These are phyloP conservation scores for Tricholoma flavovirens DNA, from an alignment of 768 basidiomycete genomes.

Conservation along the genomic window DNA sequence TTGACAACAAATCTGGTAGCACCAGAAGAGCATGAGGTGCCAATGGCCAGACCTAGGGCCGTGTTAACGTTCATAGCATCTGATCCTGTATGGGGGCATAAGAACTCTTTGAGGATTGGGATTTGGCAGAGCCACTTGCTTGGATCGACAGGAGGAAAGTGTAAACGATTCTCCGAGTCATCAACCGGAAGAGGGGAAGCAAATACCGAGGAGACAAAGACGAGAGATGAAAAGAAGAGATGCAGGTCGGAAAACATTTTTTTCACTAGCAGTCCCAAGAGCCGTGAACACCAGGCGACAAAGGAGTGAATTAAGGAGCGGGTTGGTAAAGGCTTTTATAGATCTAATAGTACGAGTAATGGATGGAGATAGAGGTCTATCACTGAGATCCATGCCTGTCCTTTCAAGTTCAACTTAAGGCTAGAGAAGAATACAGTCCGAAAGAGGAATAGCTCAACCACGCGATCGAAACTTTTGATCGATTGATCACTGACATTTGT, in stretches of 20 bases:
- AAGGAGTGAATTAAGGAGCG: constrained; percentile 11
- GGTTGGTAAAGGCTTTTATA: constrained; percentile 14
- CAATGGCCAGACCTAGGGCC: constrained; percentile 50
- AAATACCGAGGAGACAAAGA: constrained; percentile 20
- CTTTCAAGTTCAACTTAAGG: too few species aligned
- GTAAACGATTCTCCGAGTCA: constrained; percentile 11
- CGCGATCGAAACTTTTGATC: background rate
- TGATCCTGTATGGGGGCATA: constrained; percentile 36
- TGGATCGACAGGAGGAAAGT: constrained; percentile 32
- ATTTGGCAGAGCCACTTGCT: constrained; percentile 41
- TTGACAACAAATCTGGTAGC: constrained; percentile 57
- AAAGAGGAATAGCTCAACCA: constrained; percentile 10
- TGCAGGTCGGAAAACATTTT: constrained; percentile 28
- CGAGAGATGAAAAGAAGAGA: constrained; percentile 27
- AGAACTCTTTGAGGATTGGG: constrained; percentile 33
- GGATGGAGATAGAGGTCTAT: constrained; percentile 1
- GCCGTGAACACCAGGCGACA: constrained; percentile 12
- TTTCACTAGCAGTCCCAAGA: background rate
- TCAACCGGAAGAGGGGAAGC: constrained; percentile 24
- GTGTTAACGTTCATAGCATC: constrained; percentile 31
- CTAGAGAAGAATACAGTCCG: constrained; percentile 17
- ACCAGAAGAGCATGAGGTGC: constrained; percentile 41
- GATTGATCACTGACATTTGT: too few species aligned
- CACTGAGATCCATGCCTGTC: background rate
- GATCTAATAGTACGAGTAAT: background rate